phyloP scores from a whole-genome alignment of 345 rosid species.

The Euphorbia peplus region DNA sequence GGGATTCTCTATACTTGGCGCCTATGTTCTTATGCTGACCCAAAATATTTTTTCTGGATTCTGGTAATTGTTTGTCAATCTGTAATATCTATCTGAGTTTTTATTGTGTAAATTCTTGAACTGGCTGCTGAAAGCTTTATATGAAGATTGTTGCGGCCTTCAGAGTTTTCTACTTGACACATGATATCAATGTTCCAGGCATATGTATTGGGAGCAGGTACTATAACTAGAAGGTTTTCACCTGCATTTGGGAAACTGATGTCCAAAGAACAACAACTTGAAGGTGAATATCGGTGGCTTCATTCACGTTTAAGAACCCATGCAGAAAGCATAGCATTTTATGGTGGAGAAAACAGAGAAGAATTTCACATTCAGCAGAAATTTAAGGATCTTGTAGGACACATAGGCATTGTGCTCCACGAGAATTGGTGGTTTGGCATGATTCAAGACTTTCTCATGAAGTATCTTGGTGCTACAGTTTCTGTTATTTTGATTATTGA shows the following conservation, averaged over 20 bases:
- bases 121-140: slow-evolving; percentile 3
- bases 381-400: slow-evolving; percentile 67
- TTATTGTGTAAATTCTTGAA: slow-evolving; percentile 1
- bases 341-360: slow-evolving; percentile 92
- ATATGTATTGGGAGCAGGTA: slow-evolving; percentile 88
- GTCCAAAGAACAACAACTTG: slow-evolving; percentile 93
- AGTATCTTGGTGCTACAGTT: slow-evolving; percentile 96
- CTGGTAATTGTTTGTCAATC: slow-evolving; percentile 47
- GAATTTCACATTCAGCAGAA: slow-evolving; percentile 84
- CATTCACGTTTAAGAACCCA: slow-evolving; percentile 97
- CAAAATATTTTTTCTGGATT: slow-evolving; percentile 92
- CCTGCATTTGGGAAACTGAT: slow-evolving; percentile 93
- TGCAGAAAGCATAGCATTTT: slow-evolving; percentile 98
- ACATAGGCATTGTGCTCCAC: slow-evolving; percentile 73
- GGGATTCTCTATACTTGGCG: slow-evolving; percentile 93
- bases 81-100: background rate
- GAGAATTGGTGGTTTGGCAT: slow-evolving; percentile 99
- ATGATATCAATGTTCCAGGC: slow-evolving; percentile 46
- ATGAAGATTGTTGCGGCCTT: slow-evolving; percentile 10
- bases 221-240: slow-evolving; percentile 77
- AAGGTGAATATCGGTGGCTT: slow-evolving; percentile 93
- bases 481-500: slow-evolving; percentile 90
- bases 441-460: slow-evolving; percentile 93
- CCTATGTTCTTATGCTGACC: slow-evolving; percentile 93
- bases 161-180: slow-evolving; percentile 15